Evolutionary conservation across 768 basidiomycete species (phyloP).

Genomic region (Chalciporus pseudorubinellus): DNA sequence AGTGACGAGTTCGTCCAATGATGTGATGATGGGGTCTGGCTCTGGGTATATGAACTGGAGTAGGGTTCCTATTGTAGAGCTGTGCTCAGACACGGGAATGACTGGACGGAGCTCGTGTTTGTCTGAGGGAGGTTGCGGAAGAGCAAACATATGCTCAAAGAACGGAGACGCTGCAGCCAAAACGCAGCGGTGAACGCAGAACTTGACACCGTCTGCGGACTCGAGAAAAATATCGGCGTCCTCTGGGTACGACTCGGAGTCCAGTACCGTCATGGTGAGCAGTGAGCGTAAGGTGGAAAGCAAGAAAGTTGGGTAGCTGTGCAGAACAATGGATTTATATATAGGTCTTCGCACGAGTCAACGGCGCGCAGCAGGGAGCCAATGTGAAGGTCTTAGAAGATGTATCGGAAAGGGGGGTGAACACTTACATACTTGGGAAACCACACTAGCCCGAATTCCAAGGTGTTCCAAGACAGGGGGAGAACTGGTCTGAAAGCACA

Average conservation of each 20-base stretch:
- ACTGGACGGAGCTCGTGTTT: slow-evolving; percentile 35
- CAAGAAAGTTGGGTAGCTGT: neutral
- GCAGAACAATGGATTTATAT: slow-evolving; percentile 22
- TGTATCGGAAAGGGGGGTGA: neutral
- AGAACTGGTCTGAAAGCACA: neutral
- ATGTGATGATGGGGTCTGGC: slow-evolving; percentile 48
- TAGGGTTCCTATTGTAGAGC: slow-evolving; percentile 44
- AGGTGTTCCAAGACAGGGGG: slow-evolving; percentile 17
- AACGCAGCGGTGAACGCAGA: slow-evolving; percentile 60
- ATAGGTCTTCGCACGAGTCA: slow-evolving; percentile 18
- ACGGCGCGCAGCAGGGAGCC: neutral
- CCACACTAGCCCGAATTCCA: slow-evolving; percentile 10
- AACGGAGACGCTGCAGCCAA: slow-evolving; percentile 64
- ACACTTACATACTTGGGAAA: slow-evolving; percentile 22
- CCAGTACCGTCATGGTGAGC: slow-evolving; percentile 25
- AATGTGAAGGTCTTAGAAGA: neutral
- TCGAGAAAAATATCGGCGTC: slow-evolving; percentile 56
- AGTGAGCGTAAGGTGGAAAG: slow-evolving; percentile 8
- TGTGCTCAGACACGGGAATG: slow-evolving; percentile 56
- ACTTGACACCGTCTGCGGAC: slow-evolving; percentile 45
- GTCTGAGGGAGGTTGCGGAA: slow-evolving; percentile 49
- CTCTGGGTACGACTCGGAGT: slow-evolving; percentile 40
- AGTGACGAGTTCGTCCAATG: slow-evolving; percentile 52
- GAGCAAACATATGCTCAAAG: slow-evolving; percentile 65
- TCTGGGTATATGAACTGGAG: slow-evolving; percentile 64